Percentiles rank a stretch among this genome's conserved stretches.
Conservation (phyloP, 2,329 filamentous ascomycete genomes). For the Colletotrichum incanum region DNA sequence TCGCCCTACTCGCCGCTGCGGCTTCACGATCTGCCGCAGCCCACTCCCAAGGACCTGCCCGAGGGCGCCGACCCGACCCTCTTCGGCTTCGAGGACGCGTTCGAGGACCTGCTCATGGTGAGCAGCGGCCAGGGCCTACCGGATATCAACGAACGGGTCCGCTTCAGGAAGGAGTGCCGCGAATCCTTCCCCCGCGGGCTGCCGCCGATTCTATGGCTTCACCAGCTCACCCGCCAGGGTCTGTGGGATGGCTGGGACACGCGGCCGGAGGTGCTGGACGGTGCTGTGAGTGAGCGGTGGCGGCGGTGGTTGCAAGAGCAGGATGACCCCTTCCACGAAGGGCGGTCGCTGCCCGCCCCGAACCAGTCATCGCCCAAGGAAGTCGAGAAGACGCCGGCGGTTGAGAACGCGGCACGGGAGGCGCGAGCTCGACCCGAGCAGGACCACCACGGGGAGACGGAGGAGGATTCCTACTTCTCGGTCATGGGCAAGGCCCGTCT, state of each 20-base stretch:
- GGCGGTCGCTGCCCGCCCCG: neutral
- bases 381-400: neutral
- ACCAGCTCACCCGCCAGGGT: slow-evolving; percentile 43
- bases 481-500: slow-evolving; percentile 35
- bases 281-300: slow-evolving; percentile 41
- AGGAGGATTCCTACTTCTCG: slow-evolving; percentile 38
- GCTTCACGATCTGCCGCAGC: slow-evolving; percentile 63
- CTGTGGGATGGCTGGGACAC: slow-evolving; percentile 44
- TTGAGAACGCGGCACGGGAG: neutral
- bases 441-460: slow-evolving; percentile 29
- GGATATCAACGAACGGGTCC: slow-evolving; percentile 55
- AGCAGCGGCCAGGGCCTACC: slow-evolving; percentile 60
- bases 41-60: slow-evolving; percentile 62
- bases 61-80: slow-evolving; percentile 53
- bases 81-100: slow-evolving; percentile 71
- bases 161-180: slow-evolving; percentile 55
- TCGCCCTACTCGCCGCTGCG: slow-evolving; percentile 63
- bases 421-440: neutral
- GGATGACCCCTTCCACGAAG: slow-evolving; percentile 37
- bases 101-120: slow-evolving; percentile 70
- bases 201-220: slow-evolving; percentile 60
- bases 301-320: slow-evolving; percentile 41
- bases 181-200: slow-evolving; percentile 59
- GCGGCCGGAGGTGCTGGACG: slow-evolving; percentile 37
- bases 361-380: neutral